These are phyloP conservation scores for Thalassiosira hispida DNA, from an alignment of 352 stramenopile species.

Conservation along the genomic window DNA sequence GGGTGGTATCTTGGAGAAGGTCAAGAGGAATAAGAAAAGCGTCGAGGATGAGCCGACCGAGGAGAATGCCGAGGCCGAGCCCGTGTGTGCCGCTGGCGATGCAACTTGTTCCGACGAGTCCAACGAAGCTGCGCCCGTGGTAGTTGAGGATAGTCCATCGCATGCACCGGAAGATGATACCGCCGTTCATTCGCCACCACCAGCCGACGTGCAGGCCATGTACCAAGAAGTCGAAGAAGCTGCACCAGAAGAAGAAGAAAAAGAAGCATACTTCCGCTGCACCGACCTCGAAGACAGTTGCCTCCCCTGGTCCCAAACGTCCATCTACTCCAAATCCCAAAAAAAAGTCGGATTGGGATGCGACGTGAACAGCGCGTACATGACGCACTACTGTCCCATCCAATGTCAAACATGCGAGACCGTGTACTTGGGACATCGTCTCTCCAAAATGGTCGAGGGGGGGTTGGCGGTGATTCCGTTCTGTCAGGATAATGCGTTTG, in stretches of 20 bases:
- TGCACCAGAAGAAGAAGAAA: neutral
- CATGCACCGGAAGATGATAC: too few species aligned
- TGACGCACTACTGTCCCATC: conserved; percentile 11
- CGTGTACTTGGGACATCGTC: neutral
- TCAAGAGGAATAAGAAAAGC: neutral
- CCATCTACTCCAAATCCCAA: neutral
- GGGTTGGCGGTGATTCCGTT: neutral
- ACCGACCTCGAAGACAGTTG: neutral
- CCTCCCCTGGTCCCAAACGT: neutral
- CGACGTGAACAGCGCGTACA: conserved; percentile 7
- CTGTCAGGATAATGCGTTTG: conserved; percentile 17
- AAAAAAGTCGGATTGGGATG: neutral
- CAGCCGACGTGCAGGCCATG: too few species aligned
- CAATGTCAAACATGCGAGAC: conserved; percentile 5
- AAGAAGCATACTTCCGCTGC: neutral
- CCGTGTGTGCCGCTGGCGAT: neutral
- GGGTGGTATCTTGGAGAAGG: neutral
- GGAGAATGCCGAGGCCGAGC: neutral
- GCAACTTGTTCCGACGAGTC: neutral
- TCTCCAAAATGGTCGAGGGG: neutral
- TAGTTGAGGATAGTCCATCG: too few species aligned
- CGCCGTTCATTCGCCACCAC: neutral
- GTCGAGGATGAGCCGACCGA: neutral
- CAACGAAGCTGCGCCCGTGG: neutral
- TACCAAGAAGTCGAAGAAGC: neutral